Evolutionary conservation across 2,329 filamentous ascomycete species (phyloP).

Genomic region (Dactylonectria estremocensis): DNA sequence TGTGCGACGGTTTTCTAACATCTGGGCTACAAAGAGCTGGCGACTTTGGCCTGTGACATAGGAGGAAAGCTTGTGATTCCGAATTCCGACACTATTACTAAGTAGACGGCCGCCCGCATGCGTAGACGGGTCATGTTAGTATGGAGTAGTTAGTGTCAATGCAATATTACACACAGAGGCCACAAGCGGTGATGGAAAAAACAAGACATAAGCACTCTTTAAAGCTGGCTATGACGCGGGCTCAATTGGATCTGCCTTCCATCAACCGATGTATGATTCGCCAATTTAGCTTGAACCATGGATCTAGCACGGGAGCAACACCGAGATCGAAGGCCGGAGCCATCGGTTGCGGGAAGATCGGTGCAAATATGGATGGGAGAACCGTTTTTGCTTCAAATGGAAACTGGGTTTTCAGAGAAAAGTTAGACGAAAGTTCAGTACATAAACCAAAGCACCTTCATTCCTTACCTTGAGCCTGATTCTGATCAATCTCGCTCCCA

Average conservation of each 20-base stretch:
- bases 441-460: neutral
- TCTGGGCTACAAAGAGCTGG: no score
- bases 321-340: neutral
- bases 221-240: neutral
- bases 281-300: no score
- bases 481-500: neutral
- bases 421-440: no score
- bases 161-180: neutral
- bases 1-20: neutral
- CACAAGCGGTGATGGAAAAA: neutral
- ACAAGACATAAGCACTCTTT: neutral
- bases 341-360: neutral
- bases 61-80: neutral
- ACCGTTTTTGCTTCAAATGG: neutral
- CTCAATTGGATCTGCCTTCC: neutral
- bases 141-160: no score
- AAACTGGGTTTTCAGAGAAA: neutral
- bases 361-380: neutral
- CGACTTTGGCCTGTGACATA: neutral
- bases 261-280: neutral
- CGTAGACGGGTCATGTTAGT: no score
- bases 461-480: no score
- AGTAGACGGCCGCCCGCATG: neutral
- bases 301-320: neutral
- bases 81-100: neutral